Evolutionary conservation across 345 rosid species (phyloP).

Genomic region (Arabidopsis arenosa): DNA sequence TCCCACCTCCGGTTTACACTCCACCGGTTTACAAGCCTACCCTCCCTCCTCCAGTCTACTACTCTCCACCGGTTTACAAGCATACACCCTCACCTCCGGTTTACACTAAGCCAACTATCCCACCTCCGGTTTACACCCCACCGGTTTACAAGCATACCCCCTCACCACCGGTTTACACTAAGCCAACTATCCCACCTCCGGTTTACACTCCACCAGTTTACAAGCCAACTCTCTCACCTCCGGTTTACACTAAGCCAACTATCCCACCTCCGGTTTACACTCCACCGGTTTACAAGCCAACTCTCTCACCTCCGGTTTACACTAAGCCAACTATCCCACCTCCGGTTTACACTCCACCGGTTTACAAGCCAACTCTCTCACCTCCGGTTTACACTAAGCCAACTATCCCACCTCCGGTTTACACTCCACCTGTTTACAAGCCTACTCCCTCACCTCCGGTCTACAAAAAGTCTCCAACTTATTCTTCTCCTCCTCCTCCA

Average conservation of each 20-base stretch:
- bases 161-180: slow-evolving; percentile 10
- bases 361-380: neutral
- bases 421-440: slow-evolving; percentile 10
- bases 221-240: slow-evolving; percentile 8
- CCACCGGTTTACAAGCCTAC: slow-evolving; percentile 19
- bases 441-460: slow-evolving; percentile 31
- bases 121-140: no score
- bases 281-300: neutral
- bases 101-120: slow-evolving; percentile 20
- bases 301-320: neutral
- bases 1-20: slow-evolving; percentile 13
- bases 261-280: neutral
- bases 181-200: neutral
- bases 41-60: slow-evolving; percentile 1
- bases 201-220: slow-evolving; percentile 21
- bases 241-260: slow-evolving; percentile 24
- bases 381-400: slow-evolving; percentile 33
- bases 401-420: slow-evolving; percentile 15
- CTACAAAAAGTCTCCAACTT: slow-evolving; percentile 36
- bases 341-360: slow-evolving; percentile 21
- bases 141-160: neutral
- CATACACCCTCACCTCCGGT: slow-evolving; percentile 22
- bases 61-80: slow-evolving; percentile 27
- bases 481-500: slow-evolving; percentile 36
- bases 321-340: neutral